Percentiles rank a stretch among this genome's conserved stretches.
Evolutionary conservation across 2,329 filamentous ascomycete genomes (phyloP).

Genomic region (Lasiodiplodia citricola): DNA sequence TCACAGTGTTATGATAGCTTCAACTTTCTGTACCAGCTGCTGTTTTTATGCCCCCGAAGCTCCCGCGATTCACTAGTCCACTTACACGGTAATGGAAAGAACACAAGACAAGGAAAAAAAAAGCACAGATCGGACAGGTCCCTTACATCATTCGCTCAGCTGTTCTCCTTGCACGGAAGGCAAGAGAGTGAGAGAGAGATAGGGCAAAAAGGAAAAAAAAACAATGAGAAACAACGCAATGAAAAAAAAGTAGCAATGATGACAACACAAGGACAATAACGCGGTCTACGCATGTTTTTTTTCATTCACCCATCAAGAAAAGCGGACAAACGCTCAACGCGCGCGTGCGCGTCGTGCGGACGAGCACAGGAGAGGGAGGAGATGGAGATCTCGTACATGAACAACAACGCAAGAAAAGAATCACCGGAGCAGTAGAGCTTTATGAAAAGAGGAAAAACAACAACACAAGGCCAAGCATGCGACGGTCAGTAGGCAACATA

Average conservation of each 20-base stretch:
- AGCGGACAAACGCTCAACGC: neutral
- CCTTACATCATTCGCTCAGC: neutral
- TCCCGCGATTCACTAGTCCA: neutral
- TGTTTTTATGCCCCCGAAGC: neutral
- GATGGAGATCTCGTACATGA: neutral
- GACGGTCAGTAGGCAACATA: slow-evolving; percentile 9
- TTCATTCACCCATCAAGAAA: slow-evolving; percentile 16
- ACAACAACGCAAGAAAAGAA: neutral
- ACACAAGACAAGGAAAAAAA: neutral
- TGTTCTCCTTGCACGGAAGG: neutral
- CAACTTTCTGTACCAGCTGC: neutral
- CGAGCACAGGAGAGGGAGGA: neutral
- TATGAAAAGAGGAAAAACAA: neutral
- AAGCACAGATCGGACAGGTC: neutral
- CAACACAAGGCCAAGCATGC: neutral
- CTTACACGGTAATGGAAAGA: neutral
- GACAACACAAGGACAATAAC: neutral
- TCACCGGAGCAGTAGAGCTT: neutral
- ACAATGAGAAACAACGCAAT: neutral
- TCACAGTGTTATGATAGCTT: neutral
- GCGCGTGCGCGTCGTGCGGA: neutral
- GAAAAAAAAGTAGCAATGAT: neutral
- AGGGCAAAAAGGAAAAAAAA: neutral
- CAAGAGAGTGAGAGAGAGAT: neutral
- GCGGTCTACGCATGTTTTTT: slow-evolving; percentile 20